phyloP scores from a whole-genome alignment of 2,329 filamentous ascomycete species.

The Fusarium clavum region DNA sequence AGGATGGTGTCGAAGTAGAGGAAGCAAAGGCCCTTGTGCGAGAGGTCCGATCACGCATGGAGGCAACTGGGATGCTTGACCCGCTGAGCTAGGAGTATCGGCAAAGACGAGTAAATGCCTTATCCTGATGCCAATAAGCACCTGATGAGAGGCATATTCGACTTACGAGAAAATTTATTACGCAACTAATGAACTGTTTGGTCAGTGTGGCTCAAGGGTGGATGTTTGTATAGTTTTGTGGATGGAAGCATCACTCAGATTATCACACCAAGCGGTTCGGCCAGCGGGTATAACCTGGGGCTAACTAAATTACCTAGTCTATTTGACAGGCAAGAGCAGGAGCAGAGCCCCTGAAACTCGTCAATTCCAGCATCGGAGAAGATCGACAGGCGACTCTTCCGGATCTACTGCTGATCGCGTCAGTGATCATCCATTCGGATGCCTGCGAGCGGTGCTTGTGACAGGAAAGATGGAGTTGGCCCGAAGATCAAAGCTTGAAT shows the following conservation, averaged over 20 bases:
- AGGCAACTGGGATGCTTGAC: conserved; percentile 56
- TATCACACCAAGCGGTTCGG: neutral
- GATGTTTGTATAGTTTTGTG: neutral
- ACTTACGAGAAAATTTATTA: conserved; percentile 24
- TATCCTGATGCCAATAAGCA: conserved; percentile 3
- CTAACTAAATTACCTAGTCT: neutral
- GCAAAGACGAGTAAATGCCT: conserved; percentile 20
- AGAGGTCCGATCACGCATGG: conserved; percentile 83
- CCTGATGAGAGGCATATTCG: neutral
- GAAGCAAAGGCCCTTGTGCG: conserved; percentile 94
- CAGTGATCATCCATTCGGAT: neutral
- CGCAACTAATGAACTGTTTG: conserved; percentile 24
- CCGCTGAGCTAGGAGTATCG: conserved; percentile 39
- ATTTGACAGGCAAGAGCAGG: neutral
- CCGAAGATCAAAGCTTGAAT: conserved; percentile 22
- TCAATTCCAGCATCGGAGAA: neutral
- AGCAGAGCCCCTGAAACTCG: neutral
- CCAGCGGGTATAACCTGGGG: neutral
- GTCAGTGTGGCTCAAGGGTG: conserved; percentile 3
- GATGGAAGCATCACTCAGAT: neutral
- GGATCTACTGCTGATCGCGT: conserved; percentile 16
- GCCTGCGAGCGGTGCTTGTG: neutral
- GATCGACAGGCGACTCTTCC: conserved; percentile 3
- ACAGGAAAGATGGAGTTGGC: conserved; percentile 12
- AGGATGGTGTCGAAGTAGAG: conserved; percentile 96